These are phyloP conservation scores for Phaeosphaeria sp. DNA, from an alignment of 2,329 filamentous ascomycete species.

Conservation along the genomic window DNA sequence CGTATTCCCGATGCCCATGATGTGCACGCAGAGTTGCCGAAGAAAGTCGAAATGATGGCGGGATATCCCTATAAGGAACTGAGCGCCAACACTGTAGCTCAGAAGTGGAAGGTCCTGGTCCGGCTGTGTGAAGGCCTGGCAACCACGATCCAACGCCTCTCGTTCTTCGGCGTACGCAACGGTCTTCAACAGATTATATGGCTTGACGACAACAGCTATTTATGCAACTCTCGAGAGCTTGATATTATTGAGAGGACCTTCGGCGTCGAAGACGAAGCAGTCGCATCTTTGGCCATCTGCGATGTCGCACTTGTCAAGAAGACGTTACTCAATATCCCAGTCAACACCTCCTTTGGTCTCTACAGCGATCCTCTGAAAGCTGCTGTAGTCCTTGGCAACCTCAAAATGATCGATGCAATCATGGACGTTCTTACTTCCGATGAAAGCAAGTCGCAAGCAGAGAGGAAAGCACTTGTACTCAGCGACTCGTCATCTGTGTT, in stretches of 20 bases:
- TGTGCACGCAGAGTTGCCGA: background rate
- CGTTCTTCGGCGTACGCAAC: too few relatives aligned
- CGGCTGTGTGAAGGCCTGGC: background rate
- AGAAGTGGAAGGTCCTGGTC: background rate
- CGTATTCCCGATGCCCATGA: background rate
- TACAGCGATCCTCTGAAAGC: background rate
- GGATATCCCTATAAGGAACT: background rate
- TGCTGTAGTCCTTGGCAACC: background rate
- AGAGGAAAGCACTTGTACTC: background rate
- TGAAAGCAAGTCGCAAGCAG: background rate
- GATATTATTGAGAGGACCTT: background rate
- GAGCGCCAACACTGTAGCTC: background rate
- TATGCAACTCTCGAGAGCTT: background rate
- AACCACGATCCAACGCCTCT: background rate
- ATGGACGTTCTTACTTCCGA: background rate
- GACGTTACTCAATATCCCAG: background rate
- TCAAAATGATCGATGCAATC: background rate
- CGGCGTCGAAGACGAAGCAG: background rate
- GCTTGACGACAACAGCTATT: background rate
- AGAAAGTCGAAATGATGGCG: background rate
- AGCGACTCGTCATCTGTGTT: background rate
- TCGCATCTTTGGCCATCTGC: background rate
- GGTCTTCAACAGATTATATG: background rate
- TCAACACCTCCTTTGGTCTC: background rate
- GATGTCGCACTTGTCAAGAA: background rate